These are phyloP conservation scores for Myriangium duriaei DNA, from an alignment of 2,329 filamentous ascomycete genomes.

Conservation along the genomic window DNA sequence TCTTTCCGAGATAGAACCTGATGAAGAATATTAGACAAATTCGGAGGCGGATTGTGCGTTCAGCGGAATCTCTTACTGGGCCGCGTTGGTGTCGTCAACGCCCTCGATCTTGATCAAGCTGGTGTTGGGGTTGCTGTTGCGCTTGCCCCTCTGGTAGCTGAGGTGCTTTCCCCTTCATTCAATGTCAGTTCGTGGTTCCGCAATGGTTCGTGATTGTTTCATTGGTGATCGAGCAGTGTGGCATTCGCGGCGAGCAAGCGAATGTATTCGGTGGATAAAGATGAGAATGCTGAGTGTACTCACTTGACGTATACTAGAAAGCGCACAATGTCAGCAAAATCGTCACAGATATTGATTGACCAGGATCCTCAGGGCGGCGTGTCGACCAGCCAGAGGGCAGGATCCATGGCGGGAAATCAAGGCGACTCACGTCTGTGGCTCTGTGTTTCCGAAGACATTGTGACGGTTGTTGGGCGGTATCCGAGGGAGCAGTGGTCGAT, in stretches of 20 bases:
- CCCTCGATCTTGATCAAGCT: conserved; percentile 97
- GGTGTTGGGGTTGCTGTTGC: conserved; percentile 68
- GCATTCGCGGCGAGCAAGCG: conserved; percentile 5
- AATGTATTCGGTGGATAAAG: too few species aligned
- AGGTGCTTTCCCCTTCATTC: conserved; percentile 79
- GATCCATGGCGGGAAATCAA: too few species aligned
- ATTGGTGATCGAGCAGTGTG: conserved; percentile 1
- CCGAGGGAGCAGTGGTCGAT: neutral
- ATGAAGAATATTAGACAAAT: conserved; percentile 2
- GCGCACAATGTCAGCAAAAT: neutral
- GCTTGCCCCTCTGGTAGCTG: conserved; percentile 93
- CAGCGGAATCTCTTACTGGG: conserved; percentile 47
- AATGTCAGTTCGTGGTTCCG: conserved; percentile 11
- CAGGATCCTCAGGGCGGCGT: neutral
- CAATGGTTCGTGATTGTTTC: neutral
- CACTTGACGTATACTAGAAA: conserved; percentile 27
- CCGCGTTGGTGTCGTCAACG: conserved; percentile 79
- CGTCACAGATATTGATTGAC: too few species aligned
- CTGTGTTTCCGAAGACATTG: conserved; percentile 8
- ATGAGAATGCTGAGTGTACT: conserved; percentile 9
- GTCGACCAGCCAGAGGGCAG: too few species aligned
- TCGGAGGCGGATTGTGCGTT: neutral
- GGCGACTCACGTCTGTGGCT: conserved; percentile 9
- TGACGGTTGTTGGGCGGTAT: neutral
- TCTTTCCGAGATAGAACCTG: conserved; percentile 95